Percentiles rank a stretch among this genome's conserved stretches.
phyloP scores from a whole-genome alignment of 257 asterid genomes.

The Paulownia fortunei region DNA sequence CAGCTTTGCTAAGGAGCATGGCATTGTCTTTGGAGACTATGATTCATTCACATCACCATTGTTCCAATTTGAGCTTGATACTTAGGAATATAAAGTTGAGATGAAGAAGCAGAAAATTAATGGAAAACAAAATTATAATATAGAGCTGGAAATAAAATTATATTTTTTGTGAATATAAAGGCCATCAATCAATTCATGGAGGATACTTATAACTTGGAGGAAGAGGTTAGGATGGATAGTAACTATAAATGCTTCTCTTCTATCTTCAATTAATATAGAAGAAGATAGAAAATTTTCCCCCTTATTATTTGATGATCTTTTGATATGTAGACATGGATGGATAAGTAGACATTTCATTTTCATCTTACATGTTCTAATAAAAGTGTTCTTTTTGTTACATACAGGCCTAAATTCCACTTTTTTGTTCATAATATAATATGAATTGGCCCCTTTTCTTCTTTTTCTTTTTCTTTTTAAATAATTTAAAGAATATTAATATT shows the following conservation, averaged over 20 bases:
- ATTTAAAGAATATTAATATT: too few relatives aligned
- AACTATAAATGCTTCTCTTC: slow-evolving; percentile 7
- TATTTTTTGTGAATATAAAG: background rate
- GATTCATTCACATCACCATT: slow-evolving; percentile 57
- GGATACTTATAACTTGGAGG: background rate
- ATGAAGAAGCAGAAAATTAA: background rate
- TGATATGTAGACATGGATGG: background rate
- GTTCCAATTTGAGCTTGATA: slow-evolving; percentile 66
- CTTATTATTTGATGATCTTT: background rate
- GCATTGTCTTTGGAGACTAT: slow-evolving; percentile 62
- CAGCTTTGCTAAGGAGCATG: slow-evolving; percentile 65
- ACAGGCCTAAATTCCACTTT: background rate
- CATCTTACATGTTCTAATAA: background rate
- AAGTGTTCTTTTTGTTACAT: slow-evolving; percentile 15
- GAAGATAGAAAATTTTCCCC: background rate
- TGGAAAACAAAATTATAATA: background rate
- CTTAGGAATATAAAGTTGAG: slow-evolving; percentile 43
- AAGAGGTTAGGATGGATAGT: slow-evolving; percentile 1
- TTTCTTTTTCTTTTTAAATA: too few relatives aligned
- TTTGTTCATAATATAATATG: background rate
- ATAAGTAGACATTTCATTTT: slow-evolving; percentile 7
- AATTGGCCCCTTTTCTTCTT: background rate
- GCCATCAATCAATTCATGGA: background rate
- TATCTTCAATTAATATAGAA: slow-evolving; percentile 2
- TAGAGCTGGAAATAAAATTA: slow-evolving; percentile 39